A percentile compares a stretch with the other conserved stretches of the same genome.
Evolutionary conservation across 1,139 yeast species (phyloP).

Genomic region (Debaryomyces udenii): DNA sequence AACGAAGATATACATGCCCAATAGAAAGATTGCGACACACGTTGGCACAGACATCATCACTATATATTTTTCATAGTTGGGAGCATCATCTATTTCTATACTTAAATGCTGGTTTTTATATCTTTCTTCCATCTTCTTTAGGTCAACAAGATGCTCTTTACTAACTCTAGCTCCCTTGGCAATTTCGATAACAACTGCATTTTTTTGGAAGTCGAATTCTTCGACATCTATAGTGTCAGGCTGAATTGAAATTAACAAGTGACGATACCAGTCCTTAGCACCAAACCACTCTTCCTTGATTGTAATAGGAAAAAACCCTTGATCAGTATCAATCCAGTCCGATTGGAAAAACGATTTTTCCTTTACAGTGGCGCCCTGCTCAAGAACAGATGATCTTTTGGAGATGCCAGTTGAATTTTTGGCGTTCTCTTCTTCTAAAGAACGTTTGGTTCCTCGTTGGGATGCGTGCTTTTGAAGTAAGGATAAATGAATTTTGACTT

Average conservation of each 20-base stretch:
- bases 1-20: slow-evolving; percentile 66
- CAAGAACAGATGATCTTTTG: slow-evolving; percentile 41
- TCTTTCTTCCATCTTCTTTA: slow-evolving; percentile 46
- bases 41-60: slow-evolving; percentile 73
- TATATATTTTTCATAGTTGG: slow-evolving; percentile 68
- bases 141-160: slow-evolving; percentile 59
- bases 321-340: slow-evolving; percentile 69
- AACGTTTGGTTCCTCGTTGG: slow-evolving; percentile 58
- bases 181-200: slow-evolving; percentile 60
- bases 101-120: slow-evolving; percentile 35
- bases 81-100: slow-evolving; percentile 58
- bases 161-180: slow-evolving; percentile 60
- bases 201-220: slow-evolving; percentile 55
- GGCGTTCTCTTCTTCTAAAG: slow-evolving; percentile 22
- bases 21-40: slow-evolving; percentile 59
- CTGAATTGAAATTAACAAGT: slow-evolving; percentile 65
- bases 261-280: slow-evolving; percentile 45
- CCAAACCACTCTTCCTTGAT: slow-evolving; percentile 64
- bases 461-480: slow-evolving; percentile 57
- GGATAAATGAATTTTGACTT: slow-evolving; percentile 69
- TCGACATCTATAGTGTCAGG: slow-evolving; percentile 69
- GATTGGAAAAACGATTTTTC: slow-evolving; percentile 61
- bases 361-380: slow-evolving; percentile 40
- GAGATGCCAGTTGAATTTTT: slow-evolving; percentile 8
- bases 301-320: slow-evolving; percentile 66